Evolutionary conservation across 2,329 filamentous ascomycete species (phyloP).

Genomic region (Phialophora verrucosa): DNA sequence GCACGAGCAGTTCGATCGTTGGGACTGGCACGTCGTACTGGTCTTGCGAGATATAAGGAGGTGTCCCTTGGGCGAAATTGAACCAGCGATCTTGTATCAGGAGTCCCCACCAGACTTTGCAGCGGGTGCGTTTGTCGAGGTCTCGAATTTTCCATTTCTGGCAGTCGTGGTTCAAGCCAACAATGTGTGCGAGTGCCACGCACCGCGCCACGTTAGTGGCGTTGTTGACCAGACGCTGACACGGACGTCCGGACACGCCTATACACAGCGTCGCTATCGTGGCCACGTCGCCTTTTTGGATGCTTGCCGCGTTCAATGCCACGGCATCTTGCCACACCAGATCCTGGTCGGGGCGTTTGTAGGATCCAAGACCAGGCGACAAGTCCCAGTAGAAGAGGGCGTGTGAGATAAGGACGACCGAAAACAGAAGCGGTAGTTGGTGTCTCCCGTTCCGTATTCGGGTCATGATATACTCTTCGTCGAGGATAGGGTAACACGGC

Average conservation of each 20-base stretch:
- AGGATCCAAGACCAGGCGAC: constrained; percentile 51
- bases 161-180: constrained; percentile 62
- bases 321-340: constrained; percentile 68
- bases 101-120: constrained; percentile 63
- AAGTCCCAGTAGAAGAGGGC: constrained; percentile 64
- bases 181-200: constrained; percentile 60
- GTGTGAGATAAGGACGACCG: constrained; percentile 64
- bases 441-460: constrained; percentile 56
- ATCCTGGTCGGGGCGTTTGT: constrained; percentile 61
- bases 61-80: constrained; percentile 62
- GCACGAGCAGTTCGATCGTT: constrained; percentile 50
- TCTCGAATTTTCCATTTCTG: constrained; percentile 58
- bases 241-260: constrained; percentile 64
- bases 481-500: constrained; percentile 65
- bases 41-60: constrained; percentile 58
- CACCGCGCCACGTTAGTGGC: constrained; percentile 60
- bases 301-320: constrained; percentile 62
- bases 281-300: constrained; percentile 63
- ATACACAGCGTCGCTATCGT: constrained; percentile 64
- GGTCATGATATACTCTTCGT: constrained; percentile 59
- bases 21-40: constrained; percentile 65
- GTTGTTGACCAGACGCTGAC: constrained; percentile 45
- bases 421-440: constrained; percentile 58
- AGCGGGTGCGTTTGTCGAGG: constrained; percentile 58
- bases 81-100: constrained; percentile 63